Base-by-base conservation (phyloP, 768 basidiomycete genomes). In the Lepiota brunneoincarnata region DNA sequence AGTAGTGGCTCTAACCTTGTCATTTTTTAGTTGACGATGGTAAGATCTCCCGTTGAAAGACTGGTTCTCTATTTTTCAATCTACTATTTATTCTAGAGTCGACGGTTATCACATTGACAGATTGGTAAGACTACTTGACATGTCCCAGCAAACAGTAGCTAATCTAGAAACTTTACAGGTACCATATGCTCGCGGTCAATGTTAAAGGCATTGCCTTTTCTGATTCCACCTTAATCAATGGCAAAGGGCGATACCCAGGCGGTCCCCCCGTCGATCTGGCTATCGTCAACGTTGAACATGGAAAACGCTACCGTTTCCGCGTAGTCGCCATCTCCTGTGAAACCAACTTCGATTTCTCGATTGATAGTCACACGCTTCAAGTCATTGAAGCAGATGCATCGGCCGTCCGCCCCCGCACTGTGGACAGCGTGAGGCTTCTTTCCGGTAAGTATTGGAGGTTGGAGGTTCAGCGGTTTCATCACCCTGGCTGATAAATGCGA, bases 231-330 rank as follows among this genome's bases (percentile, higher is more conserved):
- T 62, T 80, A 24, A 78, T 80, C 52, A 80, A 80, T 48, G 78
- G 79, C 5, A 63, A 67, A 18, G 78, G 77, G 9, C 74, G 78
- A 1, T 73, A 65, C 45, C 24, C 55, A 4, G 69, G 66, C 1
- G 77, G 78, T 0, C 72, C 74, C 9, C 18, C 37, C 4, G 54
- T 64, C 7, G 51, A 68, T 0, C 61, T 76, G 12, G 64, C 74
- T 1, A 66, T 77, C 7, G 66, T 76, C 49, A 70, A 72, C 36
- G 77, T 83, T 31, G 42, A 59, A 6, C 50, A 46, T 0, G 72
- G 72, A 15, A 63, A 66, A 44, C 68, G 80, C 18, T 83, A 83
- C 58, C 76, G 83, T 20, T 77, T 83, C 64, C 76, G 81, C 3
- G 35, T 84, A 1, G 57, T 83, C 47, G 67, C 58, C 51, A 73